Evolutionary conservation across 768 basidiomycete genomes (phyloP), one percentile per base, ranked within the genome.

Genomic region (Phanerodontia chrysosporium): DNA sequence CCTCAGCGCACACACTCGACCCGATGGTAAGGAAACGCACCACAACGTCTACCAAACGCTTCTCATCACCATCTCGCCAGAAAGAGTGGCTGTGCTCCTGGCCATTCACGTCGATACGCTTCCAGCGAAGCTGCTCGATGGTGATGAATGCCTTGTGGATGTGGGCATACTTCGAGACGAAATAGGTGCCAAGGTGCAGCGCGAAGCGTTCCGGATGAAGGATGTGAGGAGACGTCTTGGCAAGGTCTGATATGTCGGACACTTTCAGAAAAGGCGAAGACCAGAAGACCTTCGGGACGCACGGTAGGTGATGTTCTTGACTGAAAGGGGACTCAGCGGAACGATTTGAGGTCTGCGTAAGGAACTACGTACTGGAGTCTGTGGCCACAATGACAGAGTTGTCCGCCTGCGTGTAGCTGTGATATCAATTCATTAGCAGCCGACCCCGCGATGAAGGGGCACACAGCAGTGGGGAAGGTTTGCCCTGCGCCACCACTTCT

Each of bases 351-450:
- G n/a, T n/a, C n/a, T n/a, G n/a, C n/a, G n/a, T n/a, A n/a, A n/a
- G n/a, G n/a, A n/a, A n/a, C n/a, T n/a, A 76, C 88, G 66, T 65
- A 92, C 92, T 87, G 1, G 92, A 91, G 74, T 98, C 95, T 1
- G 95, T 98, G 2, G 95, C 87, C 1, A 98, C 92, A 10, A 97
- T 80, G 10, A 87, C 84, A 2, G 81, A 81, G 73, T 98, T 98
- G 68, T 98, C 92, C 0, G 90, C 92, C 63, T 92, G 64, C 3
- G 92, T 96, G 72, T 90, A 98, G 66, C 92, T 92, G 21, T 14
- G 30, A 18, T n/a, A n/a, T 45, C 7, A 6, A 56, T 14, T 44
- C 13, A 28, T 21, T 25, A 18, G 18, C 10, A 42, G n/a, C 25
- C 45, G 25, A 7, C 45, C 6, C 9, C n/a, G 7, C 18, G 10